Conservation (phyloP, 371 early-diverging fungal species). For the Smittium mucronatum region DNA sequence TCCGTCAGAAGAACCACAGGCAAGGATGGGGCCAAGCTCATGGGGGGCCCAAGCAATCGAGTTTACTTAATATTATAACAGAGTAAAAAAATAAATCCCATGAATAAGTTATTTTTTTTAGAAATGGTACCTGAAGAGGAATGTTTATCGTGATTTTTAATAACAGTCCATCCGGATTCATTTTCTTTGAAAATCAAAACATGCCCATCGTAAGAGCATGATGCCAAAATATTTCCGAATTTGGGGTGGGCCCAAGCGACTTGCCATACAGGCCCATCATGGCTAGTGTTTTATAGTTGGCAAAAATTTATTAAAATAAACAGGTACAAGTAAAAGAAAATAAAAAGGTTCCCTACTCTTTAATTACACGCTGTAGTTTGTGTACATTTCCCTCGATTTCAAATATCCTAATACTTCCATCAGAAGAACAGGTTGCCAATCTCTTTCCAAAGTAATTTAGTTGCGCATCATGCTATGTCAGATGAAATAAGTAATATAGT, state of each 20-base stretch:
- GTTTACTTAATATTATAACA: slow-evolving; percentile 51
- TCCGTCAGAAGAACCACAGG: slow-evolving; percentile 94
- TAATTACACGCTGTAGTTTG: slow-evolving; percentile 54
- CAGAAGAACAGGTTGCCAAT: slow-evolving; percentile 94
- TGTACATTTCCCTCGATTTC: slow-evolving; percentile 75
- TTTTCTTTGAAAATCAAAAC: slow-evolving; percentile 91
- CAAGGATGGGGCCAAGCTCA: slow-evolving; percentile 84
- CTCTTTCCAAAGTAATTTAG: slow-evolving; percentile 94
- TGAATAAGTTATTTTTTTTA: no score
- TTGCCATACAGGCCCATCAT: slow-evolving; percentile 98
- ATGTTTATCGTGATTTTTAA: slow-evolving; percentile 82
- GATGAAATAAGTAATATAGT: background rate
- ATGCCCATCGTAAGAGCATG: slow-evolving; percentile 89
- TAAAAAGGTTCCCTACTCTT: slow-evolving; percentile 41
- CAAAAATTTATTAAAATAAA: slow-evolving; percentile 3
- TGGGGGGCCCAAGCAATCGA: slow-evolving; percentile 94
- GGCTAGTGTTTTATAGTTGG: slow-evolving; percentile 41
- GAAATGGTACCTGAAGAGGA: slow-evolving; percentile 35
- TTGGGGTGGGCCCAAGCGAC: slow-evolving; percentile 98
- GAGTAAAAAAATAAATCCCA: background rate
- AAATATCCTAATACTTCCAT: slow-evolving; percentile 82
- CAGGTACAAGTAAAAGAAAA: background rate
- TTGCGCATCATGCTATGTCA: slow-evolving; percentile 80
- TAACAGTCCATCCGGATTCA: slow-evolving; percentile 68
- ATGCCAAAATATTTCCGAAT: slow-evolving; percentile 87